These are phyloP conservation scores for Brassica juncea DNA, from an alignment of 345 rosid species.

Conservation along the genomic window DNA sequence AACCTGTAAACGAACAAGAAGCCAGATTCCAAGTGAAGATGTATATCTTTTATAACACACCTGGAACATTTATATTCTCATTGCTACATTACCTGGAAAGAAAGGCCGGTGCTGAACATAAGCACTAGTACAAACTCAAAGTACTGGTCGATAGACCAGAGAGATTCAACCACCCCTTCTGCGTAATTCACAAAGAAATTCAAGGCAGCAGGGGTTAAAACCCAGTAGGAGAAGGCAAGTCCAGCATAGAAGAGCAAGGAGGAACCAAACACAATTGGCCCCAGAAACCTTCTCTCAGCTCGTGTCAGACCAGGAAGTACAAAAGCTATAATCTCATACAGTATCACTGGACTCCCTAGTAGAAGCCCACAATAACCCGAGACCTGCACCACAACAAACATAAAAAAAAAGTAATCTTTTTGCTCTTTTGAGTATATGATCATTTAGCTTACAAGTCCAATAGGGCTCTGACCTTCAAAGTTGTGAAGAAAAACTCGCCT, in stretches of 20 bases:
- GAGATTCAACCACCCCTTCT: slow-evolving; percentile 92
- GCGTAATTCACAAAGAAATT: slow-evolving; percentile 93
- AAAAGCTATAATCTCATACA: slow-evolving; percentile 93
- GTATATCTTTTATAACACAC: background rate
- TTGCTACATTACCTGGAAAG: slow-evolving; percentile 74
- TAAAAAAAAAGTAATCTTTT: background rate
- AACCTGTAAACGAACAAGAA: slow-evolving; percentile 55
- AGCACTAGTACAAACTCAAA: slow-evolving; percentile 95
- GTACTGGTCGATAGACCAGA: slow-evolving; percentile 99
- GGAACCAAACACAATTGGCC: slow-evolving; percentile 90
- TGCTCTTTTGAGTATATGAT: slow-evolving; percentile 13
- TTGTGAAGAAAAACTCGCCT: slow-evolving; percentile 97
- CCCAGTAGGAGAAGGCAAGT: slow-evolving; percentile 73
- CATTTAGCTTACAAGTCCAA: background rate
- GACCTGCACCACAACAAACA: slow-evolving; percentile 55
- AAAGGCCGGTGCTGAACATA: slow-evolving; percentile 97
- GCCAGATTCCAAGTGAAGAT: background rate
- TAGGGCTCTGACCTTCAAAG: slow-evolving; percentile 64
- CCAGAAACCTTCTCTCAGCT: slow-evolving; percentile 88
- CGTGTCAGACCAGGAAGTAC: slow-evolving; percentile 92
- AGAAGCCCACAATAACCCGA: slow-evolving; percentile 97
- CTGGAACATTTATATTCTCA: background rate
- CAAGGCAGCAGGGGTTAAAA: slow-evolving; percentile 93
- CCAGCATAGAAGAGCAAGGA: slow-evolving; percentile 92
- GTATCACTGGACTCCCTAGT: slow-evolving; percentile 86